Evolutionary conservation across 352 stramenopile genomes (phyloP).

Genomic region (Pythium plurisporium): DNA sequence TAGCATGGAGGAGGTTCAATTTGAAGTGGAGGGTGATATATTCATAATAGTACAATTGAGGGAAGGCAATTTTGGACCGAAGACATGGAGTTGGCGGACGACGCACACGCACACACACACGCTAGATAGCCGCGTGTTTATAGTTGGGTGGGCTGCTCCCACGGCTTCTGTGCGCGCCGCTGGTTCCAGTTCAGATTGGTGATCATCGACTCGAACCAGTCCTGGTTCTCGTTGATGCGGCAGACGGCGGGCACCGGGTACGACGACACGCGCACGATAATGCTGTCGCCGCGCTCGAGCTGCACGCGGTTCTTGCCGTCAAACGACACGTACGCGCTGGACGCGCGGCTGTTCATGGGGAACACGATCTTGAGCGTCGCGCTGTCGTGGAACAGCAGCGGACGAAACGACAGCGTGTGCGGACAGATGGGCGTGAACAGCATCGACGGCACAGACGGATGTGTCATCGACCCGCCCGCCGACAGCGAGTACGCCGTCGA

Average conservation of each 20-base stretch:
- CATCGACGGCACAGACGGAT: conserved; percentile 96
- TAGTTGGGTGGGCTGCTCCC: conserved; percentile 18
- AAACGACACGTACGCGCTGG: conserved; percentile 84
- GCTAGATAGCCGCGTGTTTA: not conserved
- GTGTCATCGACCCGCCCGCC: conserved; percentile 96
- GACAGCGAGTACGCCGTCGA: conserved; percentile 98
- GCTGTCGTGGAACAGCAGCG: conserved; percentile 90
- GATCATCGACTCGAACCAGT: conserved; percentile 92
- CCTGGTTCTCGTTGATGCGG: conserved; percentile 84
- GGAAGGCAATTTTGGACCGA: no score
- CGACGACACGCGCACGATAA: conserved; percentile 84
- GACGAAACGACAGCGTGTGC: conserved; percentile 94
- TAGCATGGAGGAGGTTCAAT: not conserved
- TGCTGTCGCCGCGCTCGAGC: conserved; percentile 80
- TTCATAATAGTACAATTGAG: conserved; percentile 19
- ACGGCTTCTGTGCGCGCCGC: conserved; percentile 77
- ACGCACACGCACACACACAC: not conserved
- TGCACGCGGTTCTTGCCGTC: conserved; percentile 89
- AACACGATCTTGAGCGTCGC: conserved; percentile 89
- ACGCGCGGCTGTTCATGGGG: conserved; percentile 65
- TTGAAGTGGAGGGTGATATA: not conserved
- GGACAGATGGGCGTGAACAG: conserved; percentile 98
- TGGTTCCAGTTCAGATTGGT: conserved; percentile 93
- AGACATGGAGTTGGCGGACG: no score
- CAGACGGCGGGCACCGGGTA: conserved; percentile 87